A percentile compares a stretch with the other conserved stretches of the same genome.
Evolutionary conservation across 2,329 filamentous ascomycete genomes (phyloP).

Genomic region (Xylaria sp.): DNA sequence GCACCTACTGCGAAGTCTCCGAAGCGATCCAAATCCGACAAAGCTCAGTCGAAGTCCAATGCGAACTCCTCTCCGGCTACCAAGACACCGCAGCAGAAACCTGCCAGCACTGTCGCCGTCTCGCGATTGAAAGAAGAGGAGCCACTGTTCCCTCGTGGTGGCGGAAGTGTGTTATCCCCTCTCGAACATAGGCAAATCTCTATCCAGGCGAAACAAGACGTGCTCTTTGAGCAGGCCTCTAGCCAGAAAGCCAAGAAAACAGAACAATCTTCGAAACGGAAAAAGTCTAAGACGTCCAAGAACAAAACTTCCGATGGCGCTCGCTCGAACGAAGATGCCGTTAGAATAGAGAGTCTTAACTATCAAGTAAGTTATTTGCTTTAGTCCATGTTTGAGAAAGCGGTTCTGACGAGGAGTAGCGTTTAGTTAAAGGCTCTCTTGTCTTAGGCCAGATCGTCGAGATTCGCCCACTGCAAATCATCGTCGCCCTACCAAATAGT

Average conservation of each 20-base stretch:
- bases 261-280: conserved; percentile 57
- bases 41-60: conserved; percentile 43
- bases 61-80: conserved; percentile 37
- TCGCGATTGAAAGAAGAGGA: conserved; percentile 75
- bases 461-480: conserved; percentile 79
- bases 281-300: conserved; percentile 59
- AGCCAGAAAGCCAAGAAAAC: conserved; percentile 54
- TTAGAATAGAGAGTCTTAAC: conserved; percentile 85
- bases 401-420: conserved; percentile 69
- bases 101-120: conserved; percentile 44
- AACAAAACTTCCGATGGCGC: conserved; percentile 58
- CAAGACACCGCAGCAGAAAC: conserved; percentile 33
- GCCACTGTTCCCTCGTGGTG: conserved; percentile 88
- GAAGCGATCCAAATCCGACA: conserved; percentile 52
- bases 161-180: conserved; percentile 86
- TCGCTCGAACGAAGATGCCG: conserved; percentile 58
- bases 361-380: conserved; percentile 71
- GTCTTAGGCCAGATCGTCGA: conserved; percentile 85
- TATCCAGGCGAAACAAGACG: conserved; percentile 89
- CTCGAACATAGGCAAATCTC: conserved; percentile 97
- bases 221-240: conserved; percentile 81
- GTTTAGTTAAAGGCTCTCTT: conserved; percentile 81
- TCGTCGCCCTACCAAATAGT: conserved; percentile 89
- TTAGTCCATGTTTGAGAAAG: neutral
- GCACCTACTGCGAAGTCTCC: conserved; percentile 57